These are phyloP conservation scores for Amborella trichopoda DNA, from an alignment of 164 flowering plant species.

Conservation along the genomic window DNA sequence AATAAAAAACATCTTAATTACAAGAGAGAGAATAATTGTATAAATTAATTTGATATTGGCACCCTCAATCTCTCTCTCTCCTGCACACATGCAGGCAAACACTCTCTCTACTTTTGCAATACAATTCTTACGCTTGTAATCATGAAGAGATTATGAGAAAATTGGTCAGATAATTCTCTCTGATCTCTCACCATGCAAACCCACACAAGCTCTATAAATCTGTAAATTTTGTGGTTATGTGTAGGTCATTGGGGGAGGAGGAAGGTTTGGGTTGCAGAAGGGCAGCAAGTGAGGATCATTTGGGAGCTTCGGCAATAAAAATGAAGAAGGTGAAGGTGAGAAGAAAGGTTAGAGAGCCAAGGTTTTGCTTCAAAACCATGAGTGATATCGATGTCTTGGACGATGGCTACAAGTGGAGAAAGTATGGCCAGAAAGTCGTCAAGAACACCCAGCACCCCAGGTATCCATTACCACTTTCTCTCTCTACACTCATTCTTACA, in stretches of 20 bases:
- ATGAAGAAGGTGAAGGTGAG: constrained; percentile 77
- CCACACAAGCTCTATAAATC: too few species aligned
- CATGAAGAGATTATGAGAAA: too few species aligned
- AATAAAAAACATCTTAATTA: too few species aligned
- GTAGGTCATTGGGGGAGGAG: constrained; percentile 54
- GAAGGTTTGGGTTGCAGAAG: constrained; percentile 23
- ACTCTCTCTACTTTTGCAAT: too few species aligned
- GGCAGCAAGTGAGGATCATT: constrained; percentile 14
- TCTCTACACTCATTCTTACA: not conserved
- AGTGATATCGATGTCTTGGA: constrained; percentile 85
- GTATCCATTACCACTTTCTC: constrained; percentile 14
- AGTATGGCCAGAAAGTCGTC: constrained; percentile 89
- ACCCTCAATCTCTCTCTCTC: too few species aligned
- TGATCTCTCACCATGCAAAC: too few species aligned
- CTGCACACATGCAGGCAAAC: too few species aligned
- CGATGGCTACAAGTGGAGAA: constrained; percentile 93
- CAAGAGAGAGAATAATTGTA: too few species aligned
- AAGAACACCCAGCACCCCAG: constrained; percentile 91
- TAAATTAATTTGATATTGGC: too few species aligned
- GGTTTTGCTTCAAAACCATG: constrained; percentile 90
- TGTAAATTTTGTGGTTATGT: too few species aligned
- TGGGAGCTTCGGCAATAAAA: constrained; percentile 51
- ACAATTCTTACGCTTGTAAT: too few species aligned
- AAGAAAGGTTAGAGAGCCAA: constrained; percentile 83
- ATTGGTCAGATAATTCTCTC: too few species aligned